A percentile compares a stretch with the other conserved stretches of the same genome.
Conservation (phyloP, 495 filamentous ascomycete species). For the Penicillium bovifimosum region DNA sequence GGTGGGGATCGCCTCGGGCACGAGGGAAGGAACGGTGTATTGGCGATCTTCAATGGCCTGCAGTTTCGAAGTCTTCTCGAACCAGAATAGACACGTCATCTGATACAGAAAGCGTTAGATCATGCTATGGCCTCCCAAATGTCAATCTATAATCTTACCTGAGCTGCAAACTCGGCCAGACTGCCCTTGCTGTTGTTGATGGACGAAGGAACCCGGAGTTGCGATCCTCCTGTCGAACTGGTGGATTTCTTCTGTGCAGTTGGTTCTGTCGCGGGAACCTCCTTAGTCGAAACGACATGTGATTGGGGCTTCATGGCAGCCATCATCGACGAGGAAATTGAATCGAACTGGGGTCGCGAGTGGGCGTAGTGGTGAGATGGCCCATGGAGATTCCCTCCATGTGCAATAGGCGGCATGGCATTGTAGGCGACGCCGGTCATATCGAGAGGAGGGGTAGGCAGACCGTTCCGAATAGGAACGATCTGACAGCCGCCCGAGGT, state of each 20-base stretch:
- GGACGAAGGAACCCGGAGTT: conserved; percentile 63
- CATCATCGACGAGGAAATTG: conserved; percentile 21
- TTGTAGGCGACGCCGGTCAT: conserved; percentile 46
- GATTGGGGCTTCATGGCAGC: conserved; percentile 23
- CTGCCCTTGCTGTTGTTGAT: conserved; percentile 70
- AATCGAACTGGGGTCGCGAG: conserved; percentile 24
- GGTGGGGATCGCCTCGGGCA: conserved; percentile 67
- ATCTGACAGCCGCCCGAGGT: conserved; percentile 27
- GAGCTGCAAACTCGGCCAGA: conserved; percentile 75
- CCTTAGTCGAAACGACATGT: conserved; percentile 19
- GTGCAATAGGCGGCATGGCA: conserved; percentile 28
- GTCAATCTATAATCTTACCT: conserved; percentile 46
- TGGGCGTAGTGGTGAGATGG: conserved; percentile 27
- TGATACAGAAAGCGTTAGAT: conserved; percentile 28
- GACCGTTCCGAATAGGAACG: conserved; percentile 43
- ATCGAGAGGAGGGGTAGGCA: conserved; percentile 47
- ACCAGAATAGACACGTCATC: conserved; percentile 98
- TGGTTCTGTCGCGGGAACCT: conserved; percentile 19
- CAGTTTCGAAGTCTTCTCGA: conserved; percentile 77
- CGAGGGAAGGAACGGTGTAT: conserved; percentile 47
- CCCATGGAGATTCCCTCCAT: conserved; percentile 31
- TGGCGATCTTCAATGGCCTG: conserved; percentile 63
- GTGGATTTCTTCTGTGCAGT: conserved; percentile 28
- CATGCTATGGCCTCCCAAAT: background rate
- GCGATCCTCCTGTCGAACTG: conserved; percentile 52